Evolutionary conservation across 2,329 filamentous ascomycete genomes (phyloP).

Genomic region (Penicillium sp.): DNA sequence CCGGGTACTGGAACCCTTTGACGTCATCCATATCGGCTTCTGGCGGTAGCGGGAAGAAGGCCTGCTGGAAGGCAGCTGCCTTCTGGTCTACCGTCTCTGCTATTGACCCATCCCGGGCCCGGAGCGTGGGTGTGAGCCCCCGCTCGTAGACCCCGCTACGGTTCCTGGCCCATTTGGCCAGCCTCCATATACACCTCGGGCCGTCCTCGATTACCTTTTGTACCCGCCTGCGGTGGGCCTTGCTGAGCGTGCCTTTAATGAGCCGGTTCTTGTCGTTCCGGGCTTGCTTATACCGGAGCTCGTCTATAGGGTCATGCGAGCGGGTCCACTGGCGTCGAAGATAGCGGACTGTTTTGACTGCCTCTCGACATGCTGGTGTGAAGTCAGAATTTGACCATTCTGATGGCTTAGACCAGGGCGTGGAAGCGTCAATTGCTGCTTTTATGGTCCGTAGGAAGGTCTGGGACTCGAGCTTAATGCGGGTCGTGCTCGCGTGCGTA

Average conservation of each 20-base stretch:
- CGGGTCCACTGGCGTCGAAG: neutral
- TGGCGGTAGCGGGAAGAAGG: neutral
- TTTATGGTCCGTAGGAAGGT: neutral
- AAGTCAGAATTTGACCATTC: neutral
- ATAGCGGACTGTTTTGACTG: rapidly evolving
- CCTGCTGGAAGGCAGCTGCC: neutral
- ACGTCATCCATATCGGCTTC: neutral
- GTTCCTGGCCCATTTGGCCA: neutral
- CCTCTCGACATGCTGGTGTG: neutral
- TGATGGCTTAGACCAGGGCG: neutral
- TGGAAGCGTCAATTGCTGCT: neutral
- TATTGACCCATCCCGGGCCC: neutral
- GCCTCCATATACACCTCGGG: neutral
- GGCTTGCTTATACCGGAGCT: neutral
- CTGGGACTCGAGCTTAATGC: neutral
- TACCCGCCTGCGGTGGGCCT: neutral
- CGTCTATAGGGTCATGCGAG: neutral
- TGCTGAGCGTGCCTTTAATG: neutral
- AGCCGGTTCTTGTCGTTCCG: neutral
- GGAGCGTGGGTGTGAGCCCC: neutral
- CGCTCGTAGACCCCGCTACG: neutral
- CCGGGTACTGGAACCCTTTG: neutral
- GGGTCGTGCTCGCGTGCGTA: too few species aligned
- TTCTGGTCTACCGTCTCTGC: neutral
- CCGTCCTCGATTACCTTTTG: neutral